Evolutionary conservation across 805 yeast genomes (phyloP), one percentile per base, ranked within the genome.

Genomic region (Debaryomyces prosopidis): DNA sequence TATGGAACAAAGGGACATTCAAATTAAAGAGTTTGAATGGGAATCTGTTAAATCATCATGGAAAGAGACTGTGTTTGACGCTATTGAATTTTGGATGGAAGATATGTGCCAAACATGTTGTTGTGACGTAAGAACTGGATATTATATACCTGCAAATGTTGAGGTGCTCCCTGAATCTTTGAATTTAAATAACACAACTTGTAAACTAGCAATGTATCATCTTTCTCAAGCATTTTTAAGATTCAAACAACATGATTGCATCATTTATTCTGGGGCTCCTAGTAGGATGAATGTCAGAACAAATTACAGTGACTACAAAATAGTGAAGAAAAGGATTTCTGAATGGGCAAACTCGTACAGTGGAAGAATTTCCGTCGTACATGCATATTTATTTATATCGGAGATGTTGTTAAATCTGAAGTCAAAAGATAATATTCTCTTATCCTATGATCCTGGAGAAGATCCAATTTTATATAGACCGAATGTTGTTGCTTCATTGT

Each of bases 381-480:
- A 84, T 56, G 82, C 85, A 19, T 80, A 79, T 48, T 66, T 80
- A 52, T 68, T 82, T 43, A 53, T 84, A 20, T 77, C 77, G 62
- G 87, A 84, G 54, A 76, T 77, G 75, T 77, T 79, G 50, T 57
- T 84, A 38, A 80, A 74, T 14, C 62, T 58, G 35, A 74, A 73
- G 5, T 66, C 66, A 35, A 23, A 10, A 23, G 26, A 23, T 7
- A 23, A 23, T 23, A 23, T 23, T 23, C 26, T 23, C 6, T 39
- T 49, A 31, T 62, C 62, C 28, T 80, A 78, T 60, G 70, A 74
- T 37, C 76, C 80, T 0, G 76, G 75, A 43, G 60, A 70, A 2
- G 85, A 81, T 53, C 72, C 79, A 3, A 48, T 74, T 20, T 43
- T 51, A 34, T 52, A 51, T 45, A 46, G 79, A 15, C 62, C 73